A percentile compares a stretch with the other conserved stretches of the same genome.
Conservation (phyloP, 108 stramenopile species). For the Chaetoceros tenuissimus region DNA sequence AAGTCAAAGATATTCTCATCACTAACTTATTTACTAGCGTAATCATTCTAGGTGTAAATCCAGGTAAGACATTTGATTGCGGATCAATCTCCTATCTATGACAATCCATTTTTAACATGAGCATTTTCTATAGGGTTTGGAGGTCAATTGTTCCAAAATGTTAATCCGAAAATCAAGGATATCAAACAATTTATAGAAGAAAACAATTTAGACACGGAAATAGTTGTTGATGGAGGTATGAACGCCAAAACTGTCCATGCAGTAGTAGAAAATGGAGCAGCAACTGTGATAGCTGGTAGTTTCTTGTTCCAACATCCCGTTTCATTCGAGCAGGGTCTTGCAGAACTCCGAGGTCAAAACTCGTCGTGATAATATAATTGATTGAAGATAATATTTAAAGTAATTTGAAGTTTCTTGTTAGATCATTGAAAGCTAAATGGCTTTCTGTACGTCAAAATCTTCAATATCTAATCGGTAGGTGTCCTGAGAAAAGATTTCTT, state of each 20-base stretch:
- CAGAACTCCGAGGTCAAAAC: conserved; percentile 12
- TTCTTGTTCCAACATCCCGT: conserved; percentile 40
- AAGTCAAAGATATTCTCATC: conserved; percentile 43
- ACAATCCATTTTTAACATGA: too few relatives aligned
- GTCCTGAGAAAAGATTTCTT: too few relatives aligned
- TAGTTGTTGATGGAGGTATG: conserved; percentile 79
- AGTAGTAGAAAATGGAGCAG: conserved; percentile 39
- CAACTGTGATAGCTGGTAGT: conserved; percentile 65
- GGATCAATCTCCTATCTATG: too few relatives aligned
- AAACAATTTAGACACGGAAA: conserved; percentile 17
- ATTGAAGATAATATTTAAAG: too few relatives aligned
- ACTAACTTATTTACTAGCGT: conserved; percentile 59
- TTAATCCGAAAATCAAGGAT: conserved; percentile 20
- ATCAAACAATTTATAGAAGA: conserved; percentile 23
- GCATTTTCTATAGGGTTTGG: too few relatives aligned
- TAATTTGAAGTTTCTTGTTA: too few relatives aligned
- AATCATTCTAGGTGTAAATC: conserved; percentile 58
- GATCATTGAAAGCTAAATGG: too few relatives aligned
- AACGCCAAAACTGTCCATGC: conserved; percentile 37
- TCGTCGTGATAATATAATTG: not conserved
- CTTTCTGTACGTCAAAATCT: too few relatives aligned
- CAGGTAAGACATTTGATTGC: too few relatives aligned
- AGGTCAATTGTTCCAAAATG: conserved; percentile 43
- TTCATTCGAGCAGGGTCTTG: conserved; percentile 24
- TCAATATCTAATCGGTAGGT: too few relatives aligned